Base-by-base conservation (phyloP, 2,329 filamentous ascomycete genomes). In the Coniochaeta sp. region DNA sequence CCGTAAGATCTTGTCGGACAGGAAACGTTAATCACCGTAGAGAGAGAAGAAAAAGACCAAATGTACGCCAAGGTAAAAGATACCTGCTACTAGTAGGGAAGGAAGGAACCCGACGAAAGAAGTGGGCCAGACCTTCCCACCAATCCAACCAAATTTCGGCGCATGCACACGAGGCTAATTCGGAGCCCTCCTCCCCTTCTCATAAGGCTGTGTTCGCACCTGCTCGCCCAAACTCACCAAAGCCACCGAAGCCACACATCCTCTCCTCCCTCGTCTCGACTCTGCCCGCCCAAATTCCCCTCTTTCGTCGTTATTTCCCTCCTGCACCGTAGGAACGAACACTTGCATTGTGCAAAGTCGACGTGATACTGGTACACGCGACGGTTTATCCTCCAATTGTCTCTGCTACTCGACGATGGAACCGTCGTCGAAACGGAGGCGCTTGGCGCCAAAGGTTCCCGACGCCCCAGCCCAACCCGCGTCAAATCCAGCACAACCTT, bases 161-260 rank as follows among this genome's bases (percentile, higher is more conserved):
- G 47, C 61, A n/a, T 61, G 64, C 56, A 59, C 63, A 68, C 66
- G 62, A 69, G 67, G 67, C 67, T 69, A 68, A 67, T 62, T 61
- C 63, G 62, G 62, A 69, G 66, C 67, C 66, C 67, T 67, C 68
- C 65, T 36, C 17, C 54, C 54, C 54, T 34, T 57, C 50, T 14
- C 57, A 59, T 52, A 52, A 52, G 47, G 47, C 47, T 52, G 47
- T 52, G 47, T 30, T 52, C 47, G 47, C 47, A 52, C 47, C 47
- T 52, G 30, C 47, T 24, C 54, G 22, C 47, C 47, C 54, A 55
- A 36, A 55, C 30, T 38, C 30, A 16, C 24, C 58, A 28, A 10
- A 38, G 12, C 50, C 36, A 16, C 32, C 16, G n/a, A 7, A 36
- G 3, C 14, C 57, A 38, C 28, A 7, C 28, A 22, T 28, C 28